phyloP scores from a whole-genome alignment of 345 rosid species.

The Isatis tinctoria region DNA sequence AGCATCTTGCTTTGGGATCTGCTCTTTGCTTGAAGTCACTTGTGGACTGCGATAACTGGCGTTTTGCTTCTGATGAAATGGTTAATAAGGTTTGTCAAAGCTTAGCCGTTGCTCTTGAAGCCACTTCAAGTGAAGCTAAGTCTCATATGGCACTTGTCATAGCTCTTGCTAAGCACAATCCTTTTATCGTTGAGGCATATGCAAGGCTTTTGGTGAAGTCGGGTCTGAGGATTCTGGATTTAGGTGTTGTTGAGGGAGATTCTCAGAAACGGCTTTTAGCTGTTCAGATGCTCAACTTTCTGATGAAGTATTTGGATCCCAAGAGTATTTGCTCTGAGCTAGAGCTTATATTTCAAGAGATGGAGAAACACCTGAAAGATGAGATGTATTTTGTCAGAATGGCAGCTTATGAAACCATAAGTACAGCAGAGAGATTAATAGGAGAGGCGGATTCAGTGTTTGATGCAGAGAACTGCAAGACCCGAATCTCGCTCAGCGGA shows the following conservation, averaged over 20 bases:
- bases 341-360: conserved; percentile 57
- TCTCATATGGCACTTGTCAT: conserved; percentile 75
- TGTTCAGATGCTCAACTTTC: conserved; percentile 87
- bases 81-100: conserved; percentile 85
- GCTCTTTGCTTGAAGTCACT: conserved; percentile 93
- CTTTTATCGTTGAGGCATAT: conserved; percentile 82
- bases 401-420: conserved; percentile 84
- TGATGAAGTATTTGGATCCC: conserved; percentile 83
- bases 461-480: conserved; percentile 34
- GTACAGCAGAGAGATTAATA: conserved; percentile 65
- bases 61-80: conserved; percentile 77
- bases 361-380: conserved; percentile 85
- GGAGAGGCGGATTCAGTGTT: conserved; percentile 42
- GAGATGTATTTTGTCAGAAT: conserved; percentile 72
- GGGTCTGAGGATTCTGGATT: conserved; percentile 59
- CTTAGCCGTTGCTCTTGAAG: conserved; percentile 83
- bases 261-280: conserved; percentile 76
- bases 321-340: conserved; percentile 76
- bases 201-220: conserved; percentile 77
- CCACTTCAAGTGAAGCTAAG: conserved; percentile 71
- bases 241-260: conserved; percentile 61
- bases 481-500: not conserved
- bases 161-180: conserved; percentile 84
- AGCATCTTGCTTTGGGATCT: conserved; percentile 84
- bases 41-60: conserved; percentile 87